Base-by-base conservation (phyloP, 2,329 filamentous ascomycete species). In the Aspergillus neoniger region DNA sequence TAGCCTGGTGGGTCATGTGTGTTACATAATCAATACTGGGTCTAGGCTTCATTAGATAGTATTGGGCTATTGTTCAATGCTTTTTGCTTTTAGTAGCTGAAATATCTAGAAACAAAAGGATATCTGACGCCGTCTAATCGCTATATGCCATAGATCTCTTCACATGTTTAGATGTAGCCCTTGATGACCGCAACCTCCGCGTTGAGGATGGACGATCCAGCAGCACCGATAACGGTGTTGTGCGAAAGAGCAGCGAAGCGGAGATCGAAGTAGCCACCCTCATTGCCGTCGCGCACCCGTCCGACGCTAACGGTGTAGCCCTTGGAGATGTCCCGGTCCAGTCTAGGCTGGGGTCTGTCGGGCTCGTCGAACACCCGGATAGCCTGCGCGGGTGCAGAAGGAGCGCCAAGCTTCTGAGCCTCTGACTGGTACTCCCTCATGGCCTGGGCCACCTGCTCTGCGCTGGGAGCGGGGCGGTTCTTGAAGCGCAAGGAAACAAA, bases 241-340 rank as follows among this genome's bases (percentile, higher is more conserved):
- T 98, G 95, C 73, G 91, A 96, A 68, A 98, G 81, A 23, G 92
- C 92, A 63, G 95, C 93, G 77, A 98, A 98, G 76, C 96, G 93
- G 74, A 98, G 85, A 74, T 98, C 95, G 71, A 97, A 97, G 66
- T 96, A 89, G 19, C 91, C 91, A 64, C 88, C 90, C 47, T 76
- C 68, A 69, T 91, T 90, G 70, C 96, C 93, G 76, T 94, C 88
- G 50, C 95, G 82, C 28, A 97, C 86, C 25, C 94, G 86, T 7
- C 94, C 94, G 19, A 98, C 93, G 69, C 90, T 95, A 41, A 97
- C 91, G 3, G 93, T 91, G 74, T 97, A 98, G 0, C 95, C 94
- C 55, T 86, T 85, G 62, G 91, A 88, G 25, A 93, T 85, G 67
- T 98, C 90, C 60, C 94, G 86, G 76, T 98, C 95, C 51, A 98